Evolutionary conservation across 768 basidiomycete genomes (phyloP), one percentile per base, ranked within the genome.

Genomic region (Solioccasus polychromus): DNA sequence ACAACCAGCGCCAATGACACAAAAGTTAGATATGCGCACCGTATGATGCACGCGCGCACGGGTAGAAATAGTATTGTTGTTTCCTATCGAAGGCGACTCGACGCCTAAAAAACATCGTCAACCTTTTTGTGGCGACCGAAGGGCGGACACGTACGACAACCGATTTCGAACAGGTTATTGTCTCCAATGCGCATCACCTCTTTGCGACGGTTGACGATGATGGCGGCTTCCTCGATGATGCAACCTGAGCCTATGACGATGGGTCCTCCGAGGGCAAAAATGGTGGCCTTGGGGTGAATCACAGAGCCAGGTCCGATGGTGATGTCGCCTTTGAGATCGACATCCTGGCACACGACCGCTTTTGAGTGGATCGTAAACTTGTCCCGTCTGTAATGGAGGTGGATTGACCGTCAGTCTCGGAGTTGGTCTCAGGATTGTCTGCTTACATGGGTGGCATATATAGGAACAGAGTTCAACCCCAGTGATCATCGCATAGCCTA

Each of bases 141-240:
- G n/a, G n/a, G n/a, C n/a, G n/a, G n/a, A 15, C 15, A 82, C 89
- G 51, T 59, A 95, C 95, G 85, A 65, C 86, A 91, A 18, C 88
- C 90, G 42, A 96, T 91, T 69, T 96, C 92, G 58, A 99, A 95
- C 47, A 93, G 71, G 64, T 97, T 97, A 50, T 89, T 83, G 63
- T 95, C 85, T 5, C 95, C 95, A 38, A 99, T 92, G 17, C 84
- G 80, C 92, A 97, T 91, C 28, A 86, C 79, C 59, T 92, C 88
- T 58, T 88, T 92, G 43, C 49, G 87, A 80, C 90, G 76, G 66
- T 98, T 97, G 41, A 96, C 85, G 51, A 99, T 80, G 56, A 96
- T 85, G 5, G 80, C 88, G 10, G 79, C 79, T 62, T 99, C 96
- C 60, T 98, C 96, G 46, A 98, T 80, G 56, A 97, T 89, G 60